phyloP scores from a whole-genome alignment of 768 basidiomycete genomes.

The Dendrothele bispora region DNA sequence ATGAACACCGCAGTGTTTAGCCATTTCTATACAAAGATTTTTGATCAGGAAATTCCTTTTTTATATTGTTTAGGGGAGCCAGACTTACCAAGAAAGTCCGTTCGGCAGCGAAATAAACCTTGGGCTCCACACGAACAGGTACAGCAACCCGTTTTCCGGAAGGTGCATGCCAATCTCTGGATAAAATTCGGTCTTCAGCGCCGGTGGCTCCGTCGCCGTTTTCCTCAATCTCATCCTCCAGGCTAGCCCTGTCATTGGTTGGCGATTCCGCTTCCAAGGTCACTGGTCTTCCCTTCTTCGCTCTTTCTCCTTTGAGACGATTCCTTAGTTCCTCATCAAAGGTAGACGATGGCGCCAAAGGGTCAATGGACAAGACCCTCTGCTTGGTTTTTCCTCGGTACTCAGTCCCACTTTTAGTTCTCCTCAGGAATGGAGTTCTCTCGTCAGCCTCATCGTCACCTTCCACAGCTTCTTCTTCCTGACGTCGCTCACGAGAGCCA shows the following conservation, averaged over 20 bases:
- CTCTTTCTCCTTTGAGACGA: conserved; percentile 44
- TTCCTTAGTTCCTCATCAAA: conserved; percentile 85
- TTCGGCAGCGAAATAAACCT: conserved; percentile 96
- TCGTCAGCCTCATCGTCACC: conserved; percentile 23
- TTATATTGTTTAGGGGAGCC: neutral
- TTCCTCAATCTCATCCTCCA: conserved; percentile 43
- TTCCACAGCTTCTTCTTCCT: conserved; percentile 23
- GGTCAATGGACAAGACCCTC: conserved; percentile 69
- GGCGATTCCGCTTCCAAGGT: conserved; percentile 29
- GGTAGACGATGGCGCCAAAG: conserved; percentile 76
- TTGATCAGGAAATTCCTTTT: neutral
- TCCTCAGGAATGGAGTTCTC: conserved; percentile 37
- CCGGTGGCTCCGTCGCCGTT: conserved; percentile 18
- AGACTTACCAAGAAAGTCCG: conserved; percentile 85
- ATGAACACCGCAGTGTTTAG: conserved; percentile 84
- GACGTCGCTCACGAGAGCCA: conserved; percentile 15
- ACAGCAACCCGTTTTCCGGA: conserved; percentile 88
- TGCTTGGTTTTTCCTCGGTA: conserved; percentile 25
- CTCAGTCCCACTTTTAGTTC: conserved; percentile 19
- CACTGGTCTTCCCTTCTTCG: conserved; percentile 23
- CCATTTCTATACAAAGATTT: conserved; percentile 66
- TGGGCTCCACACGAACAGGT: conserved; percentile 96
- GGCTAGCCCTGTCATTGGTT: conserved; percentile 10
- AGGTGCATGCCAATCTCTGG: conserved; percentile 74
- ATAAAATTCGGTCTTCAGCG: conserved; percentile 55